Conservation (phyloP, 371 early-diverging fungal species). For the Mucor piriformis region DNA sequence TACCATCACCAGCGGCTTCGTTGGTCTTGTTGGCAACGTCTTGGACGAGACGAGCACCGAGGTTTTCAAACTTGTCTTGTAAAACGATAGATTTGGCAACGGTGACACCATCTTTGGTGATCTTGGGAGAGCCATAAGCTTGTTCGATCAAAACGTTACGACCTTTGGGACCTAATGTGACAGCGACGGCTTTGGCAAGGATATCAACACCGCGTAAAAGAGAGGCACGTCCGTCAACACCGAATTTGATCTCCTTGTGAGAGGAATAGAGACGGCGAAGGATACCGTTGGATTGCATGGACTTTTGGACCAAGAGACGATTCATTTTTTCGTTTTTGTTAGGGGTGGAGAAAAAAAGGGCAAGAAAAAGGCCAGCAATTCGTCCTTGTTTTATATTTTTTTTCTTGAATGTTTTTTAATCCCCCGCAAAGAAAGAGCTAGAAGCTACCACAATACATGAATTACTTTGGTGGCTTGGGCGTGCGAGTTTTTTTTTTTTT, state of each 20-base stretch:
- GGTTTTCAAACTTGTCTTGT: slow-evolving; percentile 97
- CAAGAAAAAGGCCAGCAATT: not conserved
- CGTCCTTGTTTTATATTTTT: not conserved
- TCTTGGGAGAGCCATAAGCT: slow-evolving; percentile 96
- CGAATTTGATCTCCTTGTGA: slow-evolving; percentile 96
- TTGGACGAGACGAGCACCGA: slow-evolving; percentile 96
- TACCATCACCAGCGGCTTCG: slow-evolving; percentile 98
- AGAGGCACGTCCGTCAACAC: slow-evolving; percentile 92
- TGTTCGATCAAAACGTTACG: slow-evolving; percentile 98
- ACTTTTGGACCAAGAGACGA: slow-evolving; percentile 39
- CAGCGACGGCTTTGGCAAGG: slow-evolving; percentile 96
- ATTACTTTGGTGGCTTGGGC: not conserved
- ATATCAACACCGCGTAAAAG: slow-evolving; percentile 94
- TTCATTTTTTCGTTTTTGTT: slow-evolving; percentile 28
- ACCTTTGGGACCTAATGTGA: slow-evolving; percentile 98
- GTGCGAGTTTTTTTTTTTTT: not conserved
- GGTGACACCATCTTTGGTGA: slow-evolving; percentile 99
- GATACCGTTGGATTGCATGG: slow-evolving; percentile 39
- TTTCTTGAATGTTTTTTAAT: not conserved
- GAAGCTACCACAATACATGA: slow-evolving; percentile 1
- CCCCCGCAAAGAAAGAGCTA: not conserved
- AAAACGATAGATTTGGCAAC: slow-evolving; percentile 96
- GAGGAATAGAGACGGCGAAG: slow-evolving; percentile 75
- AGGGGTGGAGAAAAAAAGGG: not conserved
- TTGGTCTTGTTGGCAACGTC: slow-evolving; percentile 99